Evolutionary conservation across 2,329 filamentous ascomycete genomes (phyloP), one percentile per base, ranked within the genome.

Genomic region (Xylaria sp.): DNA sequence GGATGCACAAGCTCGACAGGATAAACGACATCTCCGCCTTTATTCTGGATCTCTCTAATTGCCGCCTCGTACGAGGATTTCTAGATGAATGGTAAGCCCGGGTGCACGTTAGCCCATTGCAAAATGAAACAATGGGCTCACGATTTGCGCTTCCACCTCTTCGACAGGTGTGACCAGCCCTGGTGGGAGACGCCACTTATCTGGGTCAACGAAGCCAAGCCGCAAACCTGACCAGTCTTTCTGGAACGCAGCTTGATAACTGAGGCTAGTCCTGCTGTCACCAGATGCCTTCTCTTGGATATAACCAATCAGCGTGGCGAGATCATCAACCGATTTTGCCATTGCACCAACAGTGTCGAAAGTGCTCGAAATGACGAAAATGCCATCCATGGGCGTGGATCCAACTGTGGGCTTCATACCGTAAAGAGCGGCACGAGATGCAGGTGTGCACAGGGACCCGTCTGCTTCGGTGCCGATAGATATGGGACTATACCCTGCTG

Each of bases 391-490:
- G 9, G 20, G 20, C 23, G 25, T 32, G 12, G 25, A 25, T 2
- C 25, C 25, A 15, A 54, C 20, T 32, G 50, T 32, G 15, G 52
- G 52, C 13, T 55, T 55, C 23, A 55, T n/a, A 2, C 23, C 52
- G 13, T 55, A 55, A 9, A 55, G 18, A 15, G 25, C 52, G 7
- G 52, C 52, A 18, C 52, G 25, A n/a, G 28, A 34, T 32, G 25
- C 25, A 5, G 52, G 52, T 1, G 28, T 55, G 25, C 23, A 28
- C 9, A 55, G 3, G 6, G 52, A 55, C 13, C 52, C 52, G 28
- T 32, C 25, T 37, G 52, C 15, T 32, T 55, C 52, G 28, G 52
- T 55, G 15, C 52, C 52, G 10, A 55, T 34, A n/a, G 52, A 28
- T 32, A 55, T 32, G 6, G 52, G 52, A 10, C 25, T 37, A 15